These are phyloP conservation scores for Juncus effusus DNA, from an alignment of 176 grass and related monocot species.

Conservation along the genomic window DNA sequence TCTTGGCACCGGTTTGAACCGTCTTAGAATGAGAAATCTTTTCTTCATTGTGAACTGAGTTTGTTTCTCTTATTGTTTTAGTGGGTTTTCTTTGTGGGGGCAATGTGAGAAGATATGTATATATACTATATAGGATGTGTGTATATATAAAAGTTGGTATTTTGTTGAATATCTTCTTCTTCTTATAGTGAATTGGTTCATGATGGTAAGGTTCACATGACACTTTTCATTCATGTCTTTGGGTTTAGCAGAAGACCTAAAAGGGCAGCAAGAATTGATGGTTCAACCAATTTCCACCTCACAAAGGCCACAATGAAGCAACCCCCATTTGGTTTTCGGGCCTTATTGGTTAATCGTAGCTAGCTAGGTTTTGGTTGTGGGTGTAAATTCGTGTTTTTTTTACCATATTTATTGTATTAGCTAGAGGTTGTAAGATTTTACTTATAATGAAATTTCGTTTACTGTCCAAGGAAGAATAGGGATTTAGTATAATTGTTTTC, in stretches of 20 bases:
- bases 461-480: no score
- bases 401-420: no score
- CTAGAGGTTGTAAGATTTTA: no score
- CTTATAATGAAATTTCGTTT: no score
- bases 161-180: neutral
- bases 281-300: conserved; percentile 85
- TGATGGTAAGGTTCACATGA: conserved; percentile 42
- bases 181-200: conserved; percentile 24
- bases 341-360: conserved; percentile 58
- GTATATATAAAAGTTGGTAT: conserved; percentile 42
- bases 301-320: conserved; percentile 44
- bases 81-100: conserved; percentile 10
- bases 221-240: conserved; percentile 45
- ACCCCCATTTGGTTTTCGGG: conserved; percentile 41
- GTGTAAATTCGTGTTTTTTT: no score
- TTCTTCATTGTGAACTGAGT: conserved; percentile 48
- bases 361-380: conserved; percentile 21
- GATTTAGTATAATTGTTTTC: neutral
- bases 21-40: conserved; percentile 60
- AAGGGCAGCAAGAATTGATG: conserved; percentile 84
- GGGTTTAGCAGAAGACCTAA: conserved; percentile 52
- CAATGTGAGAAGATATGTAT: neutral
- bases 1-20: conserved; percentile 41
- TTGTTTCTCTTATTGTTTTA: conserved; percentile 6
- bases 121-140: conserved; percentile 23